Evolutionary conservation across 1,139 yeast genomes (phyloP).

Genomic region (Pichia sp.): DNA sequence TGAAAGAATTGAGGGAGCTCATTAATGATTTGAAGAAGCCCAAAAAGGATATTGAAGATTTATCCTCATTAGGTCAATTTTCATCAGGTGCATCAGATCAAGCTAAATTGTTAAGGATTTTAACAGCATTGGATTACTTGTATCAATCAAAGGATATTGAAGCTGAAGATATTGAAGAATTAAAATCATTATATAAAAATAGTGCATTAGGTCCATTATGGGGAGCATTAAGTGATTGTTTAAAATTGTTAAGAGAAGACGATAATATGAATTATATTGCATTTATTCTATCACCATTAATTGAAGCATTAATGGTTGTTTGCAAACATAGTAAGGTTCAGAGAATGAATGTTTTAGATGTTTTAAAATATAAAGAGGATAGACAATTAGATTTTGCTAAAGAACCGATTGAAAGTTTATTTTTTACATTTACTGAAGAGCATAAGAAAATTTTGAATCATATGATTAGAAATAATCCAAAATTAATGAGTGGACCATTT

Average conservation of each 20-base stretch:
- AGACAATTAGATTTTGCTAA: constrained; percentile 58
- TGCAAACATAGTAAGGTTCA: constrained; percentile 80
- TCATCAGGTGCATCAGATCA: constrained; percentile 83
- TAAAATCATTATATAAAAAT: constrained; percentile 57
- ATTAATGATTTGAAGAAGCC: constrained; percentile 36
- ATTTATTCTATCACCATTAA: constrained; percentile 75
- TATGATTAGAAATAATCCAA: constrained; percentile 88
- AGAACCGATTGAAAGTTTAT: constrained; percentile 73
- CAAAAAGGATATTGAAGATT: constrained; percentile 25
- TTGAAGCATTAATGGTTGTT: constrained; percentile 91
- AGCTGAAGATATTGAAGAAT: constrained; percentile 36
- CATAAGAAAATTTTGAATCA: constrained; percentile 86
- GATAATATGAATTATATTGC: constrained; percentile 56
- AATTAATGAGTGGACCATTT: constrained; percentile 94
- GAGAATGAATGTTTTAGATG: constrained; percentile 56
- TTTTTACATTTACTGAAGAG: constrained; percentile 83
- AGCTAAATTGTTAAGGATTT: constrained; percentile 72
- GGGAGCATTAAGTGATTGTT: constrained; percentile 78
- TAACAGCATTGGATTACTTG: constrained; percentile 85
- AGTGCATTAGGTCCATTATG: constrained; percentile 75
- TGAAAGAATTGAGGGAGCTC: constrained; percentile 50
- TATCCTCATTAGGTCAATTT: constrained; percentile 49
- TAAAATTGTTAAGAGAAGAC: constrained; percentile 52
- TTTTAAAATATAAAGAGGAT: constrained; percentile 55
- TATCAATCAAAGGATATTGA: constrained; percentile 42